A percentile compares a stretch with the other conserved stretches of the same genome.
Evolutionary conservation across 257 asterid species (phyloP).

Genomic region (Penstemon newberryi): DNA sequence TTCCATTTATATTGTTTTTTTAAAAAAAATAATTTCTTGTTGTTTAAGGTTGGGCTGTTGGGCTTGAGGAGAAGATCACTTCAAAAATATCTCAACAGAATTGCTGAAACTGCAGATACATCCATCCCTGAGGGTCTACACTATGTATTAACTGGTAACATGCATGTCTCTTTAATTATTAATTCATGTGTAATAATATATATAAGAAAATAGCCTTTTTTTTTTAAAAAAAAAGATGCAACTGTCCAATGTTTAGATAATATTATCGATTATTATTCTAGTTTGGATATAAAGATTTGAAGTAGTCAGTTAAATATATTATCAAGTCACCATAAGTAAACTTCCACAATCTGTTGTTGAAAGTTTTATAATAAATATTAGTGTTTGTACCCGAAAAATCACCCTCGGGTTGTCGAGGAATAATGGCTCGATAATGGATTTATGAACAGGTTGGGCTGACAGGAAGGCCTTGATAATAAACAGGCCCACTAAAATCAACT

Average conservation of each 20-base stretch:
- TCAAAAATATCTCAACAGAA: constrained; percentile 82
- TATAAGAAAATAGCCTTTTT: neutral
- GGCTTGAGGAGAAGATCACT: constrained; percentile 81
- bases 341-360: too few relatives aligned
- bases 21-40: neutral
- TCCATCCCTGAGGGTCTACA: constrained; percentile 85
- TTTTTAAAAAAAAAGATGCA: neutral
- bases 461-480: too few relatives aligned
- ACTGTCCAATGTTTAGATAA: neutral
- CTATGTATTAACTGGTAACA: constrained; percentile 85
- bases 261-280: too few relatives aligned
- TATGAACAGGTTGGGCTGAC: too few relatives aligned
- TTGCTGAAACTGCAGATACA: constrained; percentile 50
- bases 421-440: too few relatives aligned
- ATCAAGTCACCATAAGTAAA: too few relatives aligned
- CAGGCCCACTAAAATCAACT: too few relatives aligned
- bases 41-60: constrained; percentile 77
- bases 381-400: too few relatives aligned
- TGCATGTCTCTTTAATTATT: constrained; percentile 3
- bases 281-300: too few relatives aligned
- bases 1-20: neutral
- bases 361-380: too few relatives aligned
- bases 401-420: too few relatives aligned
- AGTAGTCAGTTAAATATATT: too few relatives aligned
- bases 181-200: neutral